phyloP scores from a whole-genome alignment of 1,284 basidiomycete species.

The Tylopilus sp. region DNA sequence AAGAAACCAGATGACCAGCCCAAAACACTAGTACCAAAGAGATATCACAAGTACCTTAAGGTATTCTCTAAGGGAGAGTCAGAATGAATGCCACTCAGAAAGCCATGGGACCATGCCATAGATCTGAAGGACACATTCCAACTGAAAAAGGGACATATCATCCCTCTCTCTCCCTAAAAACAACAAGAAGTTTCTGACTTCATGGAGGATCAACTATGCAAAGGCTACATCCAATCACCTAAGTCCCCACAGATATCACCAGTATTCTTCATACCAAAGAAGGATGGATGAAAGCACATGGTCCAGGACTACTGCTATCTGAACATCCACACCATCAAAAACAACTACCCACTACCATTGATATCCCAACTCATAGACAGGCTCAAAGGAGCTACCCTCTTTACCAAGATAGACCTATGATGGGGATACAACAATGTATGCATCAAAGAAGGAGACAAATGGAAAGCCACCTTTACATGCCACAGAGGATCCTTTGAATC shows the following conservation, averaged over 20 bases:
- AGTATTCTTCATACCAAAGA: not conserved
- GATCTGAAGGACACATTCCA: not conserved
- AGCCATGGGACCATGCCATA: too few species aligned
- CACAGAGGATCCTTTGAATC: not conserved
- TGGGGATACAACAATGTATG: not conserved
- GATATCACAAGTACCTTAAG: not conserved
- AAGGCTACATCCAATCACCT: not conserved
- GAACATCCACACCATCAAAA: not conserved
- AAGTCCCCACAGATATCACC: not conserved
- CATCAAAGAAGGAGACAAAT: not conserved
- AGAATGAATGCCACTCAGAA: not conserved
- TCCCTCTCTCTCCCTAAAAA: not conserved
- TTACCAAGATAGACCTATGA: not conserved
- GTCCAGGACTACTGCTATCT: not conserved
- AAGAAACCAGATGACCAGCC: too few species aligned
- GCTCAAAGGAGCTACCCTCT: not conserved
- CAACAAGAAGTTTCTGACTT: not conserved
- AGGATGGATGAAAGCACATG: not conserved
- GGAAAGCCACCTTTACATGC: too few species aligned
- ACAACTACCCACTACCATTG: not conserved
- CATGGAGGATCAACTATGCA: not conserved
- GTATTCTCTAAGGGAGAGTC: not conserved
- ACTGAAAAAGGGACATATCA: not conserved
- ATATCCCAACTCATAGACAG: not conserved
- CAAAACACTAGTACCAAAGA: too few species aligned